Evolutionary conservation across 1,284 basidiomycete species (phyloP), one percentile per base, ranked within the genome.

Genomic region (Trametes hirsuta): DNA sequence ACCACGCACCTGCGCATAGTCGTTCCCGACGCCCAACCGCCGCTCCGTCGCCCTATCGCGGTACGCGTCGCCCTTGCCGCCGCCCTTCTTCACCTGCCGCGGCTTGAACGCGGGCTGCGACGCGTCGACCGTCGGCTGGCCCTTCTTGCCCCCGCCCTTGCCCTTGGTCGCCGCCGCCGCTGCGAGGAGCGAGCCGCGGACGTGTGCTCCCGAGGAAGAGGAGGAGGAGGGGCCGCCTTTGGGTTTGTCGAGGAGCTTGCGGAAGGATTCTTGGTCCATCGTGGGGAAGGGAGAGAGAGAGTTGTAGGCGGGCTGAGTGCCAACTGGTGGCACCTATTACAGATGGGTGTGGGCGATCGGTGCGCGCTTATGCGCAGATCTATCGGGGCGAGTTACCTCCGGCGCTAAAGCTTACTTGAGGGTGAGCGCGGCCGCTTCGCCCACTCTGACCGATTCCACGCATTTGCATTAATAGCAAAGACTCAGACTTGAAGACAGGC

Each of bases 41-140:
- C 90, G 79, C 69, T 93, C 90, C 9, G 83, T 76, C 15, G 90
- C 90, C 53, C 89, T 82, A 72, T 93, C 84, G 35, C 89, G 82
- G 67, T 91, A 92, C 59, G 76, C 80, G 9, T 74, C 70, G 14
- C 83, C 84, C 36, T 63, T 6, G 67, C 56, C 39, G 58, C 55
- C 39, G 58, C 69, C 65, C 56, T 88, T 88, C 76, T 88, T 91
- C 46, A 92, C 77, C 66, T 89, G 91, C 53, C 91, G 81, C 10
- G 90, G 90, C 69, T 91, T 91, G 75, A 93, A 93, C 0, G 82
- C 79, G 24, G 87, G 71, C 50, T 71, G 55, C 11, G 65, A 59
- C n/a, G 66, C 40, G 39, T 68, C 65, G 11, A 66, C 63, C 1
- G 66, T 61, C 30, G 30, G 30, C 68, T 74, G 74, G 54, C 70